Base-by-base conservation (phyloP, 2,329 filamentous ascomycete species). In the Botrytis tulipae region DNA sequence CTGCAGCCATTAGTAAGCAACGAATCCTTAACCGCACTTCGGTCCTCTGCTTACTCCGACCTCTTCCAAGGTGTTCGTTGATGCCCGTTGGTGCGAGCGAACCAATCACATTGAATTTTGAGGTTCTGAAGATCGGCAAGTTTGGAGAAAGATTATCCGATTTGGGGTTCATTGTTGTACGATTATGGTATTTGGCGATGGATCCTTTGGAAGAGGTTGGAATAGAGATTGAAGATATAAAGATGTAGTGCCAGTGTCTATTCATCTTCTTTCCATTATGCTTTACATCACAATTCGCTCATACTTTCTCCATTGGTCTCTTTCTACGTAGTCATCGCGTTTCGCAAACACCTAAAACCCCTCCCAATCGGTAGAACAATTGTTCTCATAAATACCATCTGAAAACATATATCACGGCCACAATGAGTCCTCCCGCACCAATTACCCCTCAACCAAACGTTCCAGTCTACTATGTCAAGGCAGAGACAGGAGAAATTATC, bases 211-310 rank as follows among this genome's bases (percentile, higher is more conserved):
- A 20, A 20, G 54, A 32, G 16, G 6, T 59, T 4, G 54, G 29
- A 20, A 16, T 29, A 32, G n/a, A 32, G 54, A 29, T 32, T 51
- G 48, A n/a, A 16, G 25, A 54, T 54, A 54, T 54, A 54, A 54
- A 54, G 48, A 54, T 54, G 25, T n/a, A n/a, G 25, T 54, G 5
- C 25, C 5, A n/a, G 25, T n/a, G 25, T 16, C 12, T 54, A 16
- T 54, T 16, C 5, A 2, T 0, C 0, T 54, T n/a, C 10, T 6
- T 7, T n/a, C 6, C 5, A 7, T n/a, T n/a, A 12, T 12, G 14
- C 12, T 54, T n/a, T 14, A 54, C 0, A 12, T 51, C 4, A n/a
- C 4, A n/a, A 7, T 14, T 14, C 10, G 2, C 22, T n/a, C 10
- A n/a, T n/a, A 6, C 10, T 51, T 51, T 3, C 4, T 1, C 10